Base-by-base conservation (phyloP, 441 rosid species). In the Viola pubescens region DNA sequence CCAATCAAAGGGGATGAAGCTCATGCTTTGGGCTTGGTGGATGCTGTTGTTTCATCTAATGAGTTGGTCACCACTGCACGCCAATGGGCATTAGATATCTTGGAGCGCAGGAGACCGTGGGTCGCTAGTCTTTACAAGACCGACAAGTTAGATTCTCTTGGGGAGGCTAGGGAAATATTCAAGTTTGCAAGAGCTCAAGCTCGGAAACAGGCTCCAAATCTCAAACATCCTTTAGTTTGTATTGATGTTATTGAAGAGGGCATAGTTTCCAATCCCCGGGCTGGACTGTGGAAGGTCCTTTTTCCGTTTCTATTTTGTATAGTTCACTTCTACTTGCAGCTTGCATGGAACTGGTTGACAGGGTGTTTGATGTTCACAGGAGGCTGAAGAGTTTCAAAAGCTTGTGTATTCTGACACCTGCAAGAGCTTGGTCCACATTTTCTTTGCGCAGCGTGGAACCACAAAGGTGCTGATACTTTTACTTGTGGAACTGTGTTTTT, bases 391-490 rank as follows among this genome's bases (percentile, higher is more conserved):
- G 60, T 86, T 75, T 60, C 77, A 80, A 67, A 78, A 48, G 63
- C 94, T 94, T 63, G 60, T 86, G 37, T 59, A 60, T 9, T 73
- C 91, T 48, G 94, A 84, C 63, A 88, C 94, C 45, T 71, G 91
- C 84, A 90, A 88, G 80, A 70, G 89, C 83, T 81, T 94, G 89
- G 51, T 94, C 75, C 95, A 94, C 40, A 47, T 90, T 69, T 94
- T 94, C 87, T 90, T 90, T 74, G 71, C 99, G 63, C 92, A 75
- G 67, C 89, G 97, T 58, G 89, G 94, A 77, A 94, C 99, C 52
- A 62, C 86, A 55, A 94, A 90, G 94, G 96, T 92, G 50, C 60
- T 73, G 13, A 39, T 61, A 48, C 26, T n/a, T 60, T 60, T 62
- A 37, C 55, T 60, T 6, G 11, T n/a, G 12, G 45, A 64, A 50